Evolutionary conservation across 225 moss, liverwort and hornwort species (phyloP), one percentile per base, ranked within the genome.

Genomic region (Antitrichia curtipendula): DNA sequence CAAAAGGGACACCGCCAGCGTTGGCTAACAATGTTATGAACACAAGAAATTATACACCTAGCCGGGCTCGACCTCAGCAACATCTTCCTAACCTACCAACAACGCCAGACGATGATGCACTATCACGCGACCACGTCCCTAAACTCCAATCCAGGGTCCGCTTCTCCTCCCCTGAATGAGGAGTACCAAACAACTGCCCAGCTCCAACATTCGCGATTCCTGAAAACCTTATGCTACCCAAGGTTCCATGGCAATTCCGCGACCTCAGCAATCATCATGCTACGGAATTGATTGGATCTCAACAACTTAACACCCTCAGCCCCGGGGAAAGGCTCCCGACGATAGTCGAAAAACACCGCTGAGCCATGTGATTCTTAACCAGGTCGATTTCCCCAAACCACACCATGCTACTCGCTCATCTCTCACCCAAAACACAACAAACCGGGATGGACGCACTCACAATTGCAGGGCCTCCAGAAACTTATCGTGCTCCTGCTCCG

Each of bases 401-500:
- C 28, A 64, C 24, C 63, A 19, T 47, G 49, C 72, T 17, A 40
- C 25, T 45, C 63, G 61, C 41, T 49, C 15, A 41, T 53, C 84
- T 66, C 66, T 56, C 54, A 41, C 36, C 40, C 56, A 40, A 64
- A 38, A 66, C 52, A 38, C 16, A 43, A 13, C 54, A 40, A 28
- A 14, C 52, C 52, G 34, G 66, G 80, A 64, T 68, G 16, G 36
- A 75, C 74, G 71, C 64, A 95, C 97, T 95, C 92, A 96, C 97
- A 97, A 83, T 86, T 99, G 97, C 79, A 97, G 86, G 12, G 99
- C 99, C 88, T 99, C 96, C 43, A 97, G 94, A 87, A 99, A 99
- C 90, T 99, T 99, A 65, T 97, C 97, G 83, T 99, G 99, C 96
- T 99, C 99, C 91, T 99, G 95, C 92, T 99, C 99, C 45, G 99